A percentile compares a stretch with the other conserved stretches of the same genome.
Evolutionary conservation across 441 rosid genomes (phyloP).

Genomic region (Corymbia citriodora): DNA sequence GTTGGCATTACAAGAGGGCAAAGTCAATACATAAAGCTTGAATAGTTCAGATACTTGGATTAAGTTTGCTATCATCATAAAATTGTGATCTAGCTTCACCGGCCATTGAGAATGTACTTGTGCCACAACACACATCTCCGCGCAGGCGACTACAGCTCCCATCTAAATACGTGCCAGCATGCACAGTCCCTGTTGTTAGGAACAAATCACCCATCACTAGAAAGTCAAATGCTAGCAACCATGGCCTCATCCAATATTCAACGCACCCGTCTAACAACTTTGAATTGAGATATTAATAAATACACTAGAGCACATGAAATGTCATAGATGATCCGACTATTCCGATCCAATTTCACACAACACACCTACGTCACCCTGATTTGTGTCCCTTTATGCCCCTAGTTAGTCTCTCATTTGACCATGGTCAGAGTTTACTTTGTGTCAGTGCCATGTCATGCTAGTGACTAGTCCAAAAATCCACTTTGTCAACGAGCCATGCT

Average conservation of each 20-base stretch:
- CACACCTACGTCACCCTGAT: not conserved
- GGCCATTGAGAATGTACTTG: not conserved
- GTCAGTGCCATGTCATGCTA: not conserved
- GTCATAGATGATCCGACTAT: not conserved
- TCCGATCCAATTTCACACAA: rapidly evolving
- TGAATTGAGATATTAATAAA: too few species aligned
- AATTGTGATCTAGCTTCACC: not conserved
- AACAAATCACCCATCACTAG: not conserved
- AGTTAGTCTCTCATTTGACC: not conserved
- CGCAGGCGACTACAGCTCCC: rapidly evolving
- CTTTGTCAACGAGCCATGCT: too few species aligned
- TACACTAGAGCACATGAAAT: too few species aligned
- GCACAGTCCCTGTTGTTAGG: not conserved
- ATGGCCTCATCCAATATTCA: not conserved
- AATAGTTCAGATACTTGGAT: not conserved
- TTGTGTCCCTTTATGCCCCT: not conserved
- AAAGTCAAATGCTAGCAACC: not conserved
- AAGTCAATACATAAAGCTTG: not conserved
- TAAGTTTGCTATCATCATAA: not conserved
- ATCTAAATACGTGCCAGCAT: not conserved
- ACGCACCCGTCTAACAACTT: not conserved
- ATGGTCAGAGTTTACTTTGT: not conserved
- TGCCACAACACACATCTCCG: rapidly evolving
- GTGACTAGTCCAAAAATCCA: not conserved
- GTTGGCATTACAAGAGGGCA: not conserved